Percentiles rank a stretch among this genome's conserved stretches.
These are phyloP conservation scores for Hypoxylon sp. DNA, from an alignment of 2,329 filamentous ascomycete species.

Conservation along the genomic window DNA sequence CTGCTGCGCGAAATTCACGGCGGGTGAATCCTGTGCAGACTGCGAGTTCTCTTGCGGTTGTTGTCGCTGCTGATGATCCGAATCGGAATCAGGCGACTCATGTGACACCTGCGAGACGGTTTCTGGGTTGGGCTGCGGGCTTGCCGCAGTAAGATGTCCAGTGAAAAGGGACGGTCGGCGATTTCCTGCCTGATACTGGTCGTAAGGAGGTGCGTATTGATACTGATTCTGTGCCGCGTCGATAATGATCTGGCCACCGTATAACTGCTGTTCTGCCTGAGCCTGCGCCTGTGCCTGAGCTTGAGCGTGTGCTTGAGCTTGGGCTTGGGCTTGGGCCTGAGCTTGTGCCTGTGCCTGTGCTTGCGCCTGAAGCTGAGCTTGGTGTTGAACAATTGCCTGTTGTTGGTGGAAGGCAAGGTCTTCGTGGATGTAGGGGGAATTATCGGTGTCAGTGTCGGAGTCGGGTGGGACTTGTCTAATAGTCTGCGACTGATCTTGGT, in stretches of 20 bases:
- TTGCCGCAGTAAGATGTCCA: conserved; percentile 52
- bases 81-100: conserved; percentile 70
- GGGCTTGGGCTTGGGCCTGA: conserved; percentile 38
- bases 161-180: conserved; percentile 50
- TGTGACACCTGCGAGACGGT: conserved; percentile 74
- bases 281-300: conserved; percentile 50
- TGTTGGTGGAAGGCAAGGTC: conserved; percentile 63
- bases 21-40: conserved; percentile 62
- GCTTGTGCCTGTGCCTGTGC: conserved; percentile 30
- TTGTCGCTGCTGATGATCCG: conserved; percentile 58
- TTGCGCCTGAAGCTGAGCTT: conserved; percentile 49
- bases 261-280: conserved; percentile 50
- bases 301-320: conserved; percentile 50
- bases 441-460: conserved; percentile 62
- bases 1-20: conserved; percentile 55
- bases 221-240: conserved; percentile 59
- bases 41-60: conserved; percentile 58
- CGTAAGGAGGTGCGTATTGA: conserved; percentile 55
- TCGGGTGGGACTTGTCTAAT: conserved; percentile 66
- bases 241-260: conserved; percentile 57
- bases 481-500: conserved; percentile 58
- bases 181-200: conserved; percentile 51
- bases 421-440: conserved; percentile 62
- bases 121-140: conserved; percentile 67
- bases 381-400: conserved; percentile 51